A percentile compares a stretch with the other conserved stretches of the same genome.
phyloP scores from a whole-genome alignment of 1,284 basidiomycete genomes.

The Volvariella surrecta region DNA sequence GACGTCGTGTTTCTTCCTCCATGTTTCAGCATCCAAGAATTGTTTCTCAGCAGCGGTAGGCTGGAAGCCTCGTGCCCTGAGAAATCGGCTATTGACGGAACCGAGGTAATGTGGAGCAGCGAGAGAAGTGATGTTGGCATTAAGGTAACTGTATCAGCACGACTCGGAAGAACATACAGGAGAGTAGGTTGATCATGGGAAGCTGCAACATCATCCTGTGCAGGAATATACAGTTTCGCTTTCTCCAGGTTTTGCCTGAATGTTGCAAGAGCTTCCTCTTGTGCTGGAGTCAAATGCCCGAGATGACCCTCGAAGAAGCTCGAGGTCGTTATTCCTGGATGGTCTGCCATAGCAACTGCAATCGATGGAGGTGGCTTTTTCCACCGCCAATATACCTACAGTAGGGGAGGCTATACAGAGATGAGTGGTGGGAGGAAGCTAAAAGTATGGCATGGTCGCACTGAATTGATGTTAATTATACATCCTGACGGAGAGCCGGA shows the following conservation, averaged over 20 bases:
- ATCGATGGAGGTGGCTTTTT: too few species aligned
- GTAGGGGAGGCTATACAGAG: too few species aligned
- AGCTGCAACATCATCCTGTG: slow-evolving; percentile 22
- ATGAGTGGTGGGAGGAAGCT: too few species aligned
- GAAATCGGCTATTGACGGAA: slow-evolving; percentile 51
- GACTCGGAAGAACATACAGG: slow-evolving; percentile 37
- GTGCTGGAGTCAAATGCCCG: slow-evolving; percentile 39
- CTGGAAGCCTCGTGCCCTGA: slow-evolving; percentile 63
- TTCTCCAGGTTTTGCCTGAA: slow-evolving; percentile 46
- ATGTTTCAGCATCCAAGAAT: slow-evolving; percentile 54
- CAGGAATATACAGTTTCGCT: slow-evolving; percentile 41
- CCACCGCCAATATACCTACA: too few species aligned
- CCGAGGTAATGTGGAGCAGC: too few species aligned
- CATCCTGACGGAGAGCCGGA: too few species aligned
- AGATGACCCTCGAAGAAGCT: slow-evolving; percentile 37
- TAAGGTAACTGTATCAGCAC: slow-evolving; percentile 1
- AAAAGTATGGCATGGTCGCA: too few species aligned
- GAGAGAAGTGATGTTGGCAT: slow-evolving; percentile 1
- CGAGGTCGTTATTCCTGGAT: neutral
- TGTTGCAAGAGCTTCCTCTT: slow-evolving; percentile 34
- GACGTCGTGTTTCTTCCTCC: slow-evolving; percentile 56
- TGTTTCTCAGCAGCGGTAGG: slow-evolving; percentile 57
- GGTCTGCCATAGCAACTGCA: too few species aligned
- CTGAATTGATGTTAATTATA: too few species aligned
- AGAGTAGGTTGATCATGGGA: slow-evolving; percentile 62